Percentiles rank a stretch among this genome's conserved stretches.
Evolutionary conservation across 148 eudicot species (phyloP).

Genomic region (Vaccinium vitisidaea): DNA sequence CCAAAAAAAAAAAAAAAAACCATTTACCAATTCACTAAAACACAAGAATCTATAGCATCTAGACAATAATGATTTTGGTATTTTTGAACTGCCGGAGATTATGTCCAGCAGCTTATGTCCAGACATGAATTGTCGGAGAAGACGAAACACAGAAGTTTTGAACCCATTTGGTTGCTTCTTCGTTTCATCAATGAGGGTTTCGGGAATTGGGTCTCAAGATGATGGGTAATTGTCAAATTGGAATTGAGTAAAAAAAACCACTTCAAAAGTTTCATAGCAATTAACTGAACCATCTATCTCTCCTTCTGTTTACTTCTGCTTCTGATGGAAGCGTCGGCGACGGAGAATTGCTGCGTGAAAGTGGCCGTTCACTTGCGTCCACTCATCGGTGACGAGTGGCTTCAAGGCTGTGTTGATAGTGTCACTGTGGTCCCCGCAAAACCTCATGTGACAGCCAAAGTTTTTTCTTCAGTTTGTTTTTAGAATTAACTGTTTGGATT

Average conservation of each 20-base stretch:
- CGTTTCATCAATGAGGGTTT: constrained; percentile 24
- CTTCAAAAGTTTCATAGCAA: too few species aligned
- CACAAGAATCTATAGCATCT: too few species aligned
- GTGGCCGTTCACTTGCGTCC: constrained; percentile 93
- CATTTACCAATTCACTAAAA: too few species aligned
- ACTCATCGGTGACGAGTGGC: constrained; percentile 78
- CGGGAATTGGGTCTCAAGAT: constrained; percentile 22
- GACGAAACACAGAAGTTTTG: constrained; percentile 1
- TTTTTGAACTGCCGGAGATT: too few species aligned
- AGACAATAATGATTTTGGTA: too few species aligned
- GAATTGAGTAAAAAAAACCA: too few species aligned
- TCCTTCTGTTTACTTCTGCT: constrained; percentile 13
- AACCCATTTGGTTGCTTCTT: constrained; percentile 21
- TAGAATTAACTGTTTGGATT: background rate
- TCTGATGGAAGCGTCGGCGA: constrained; percentile 43
- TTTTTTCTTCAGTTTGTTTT: background rate
- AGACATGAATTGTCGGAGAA: constrained; percentile 21
- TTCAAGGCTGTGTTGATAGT: too few species aligned
- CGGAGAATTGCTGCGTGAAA: constrained; percentile 84
- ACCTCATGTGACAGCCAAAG: constrained; percentile 62
- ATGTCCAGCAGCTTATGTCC: background rate
- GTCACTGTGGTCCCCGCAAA: too few species aligned
- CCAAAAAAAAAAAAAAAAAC: too few species aligned
- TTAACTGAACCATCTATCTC: background rate
- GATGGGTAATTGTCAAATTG: constrained; percentile 2